Conservation (phyloP, 768 basidiomycete species). For the Leccinellum albellum region DNA sequence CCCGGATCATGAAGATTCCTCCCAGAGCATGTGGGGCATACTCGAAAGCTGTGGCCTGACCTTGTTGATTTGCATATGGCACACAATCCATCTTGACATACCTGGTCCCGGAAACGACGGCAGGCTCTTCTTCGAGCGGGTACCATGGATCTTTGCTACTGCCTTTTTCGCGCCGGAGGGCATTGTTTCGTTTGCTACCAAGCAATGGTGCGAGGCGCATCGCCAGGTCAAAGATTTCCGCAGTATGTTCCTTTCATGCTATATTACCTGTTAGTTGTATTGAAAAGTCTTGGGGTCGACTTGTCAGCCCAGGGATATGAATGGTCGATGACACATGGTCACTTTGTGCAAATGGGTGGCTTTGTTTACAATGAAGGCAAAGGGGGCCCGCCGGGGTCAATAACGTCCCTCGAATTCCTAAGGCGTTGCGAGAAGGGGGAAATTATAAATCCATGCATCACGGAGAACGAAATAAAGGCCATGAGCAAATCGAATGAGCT, state of each 20-base stretch:
- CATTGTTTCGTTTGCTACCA: neutral
- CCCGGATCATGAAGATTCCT: no score
- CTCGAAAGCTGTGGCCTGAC: neutral
- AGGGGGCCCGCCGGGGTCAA: neutral
- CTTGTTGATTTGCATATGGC: neutral
- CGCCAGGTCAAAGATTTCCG: neutral
- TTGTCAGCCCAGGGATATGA: neutral
- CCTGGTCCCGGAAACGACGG: neutral
- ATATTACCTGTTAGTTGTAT: neutral
- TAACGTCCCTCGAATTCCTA: neutral
- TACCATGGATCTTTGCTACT: neutral
- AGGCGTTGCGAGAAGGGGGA: neutral
- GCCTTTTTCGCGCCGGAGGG: neutral
- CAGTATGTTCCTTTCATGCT: neutral
- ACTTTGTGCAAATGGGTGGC: neutral
- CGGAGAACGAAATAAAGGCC: neutral
- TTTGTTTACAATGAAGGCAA: neutral
- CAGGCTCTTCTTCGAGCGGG: neutral
- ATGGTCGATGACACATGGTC: neutral
- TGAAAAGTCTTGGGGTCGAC: neutral
- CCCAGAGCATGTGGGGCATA: neutral
- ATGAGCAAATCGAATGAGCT: neutral
- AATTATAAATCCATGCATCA: neutral
- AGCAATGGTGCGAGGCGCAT: neutral
- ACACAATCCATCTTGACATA: neutral